Conservation (phyloP, 306 rosid species). For the Quercus glauca region DNA sequence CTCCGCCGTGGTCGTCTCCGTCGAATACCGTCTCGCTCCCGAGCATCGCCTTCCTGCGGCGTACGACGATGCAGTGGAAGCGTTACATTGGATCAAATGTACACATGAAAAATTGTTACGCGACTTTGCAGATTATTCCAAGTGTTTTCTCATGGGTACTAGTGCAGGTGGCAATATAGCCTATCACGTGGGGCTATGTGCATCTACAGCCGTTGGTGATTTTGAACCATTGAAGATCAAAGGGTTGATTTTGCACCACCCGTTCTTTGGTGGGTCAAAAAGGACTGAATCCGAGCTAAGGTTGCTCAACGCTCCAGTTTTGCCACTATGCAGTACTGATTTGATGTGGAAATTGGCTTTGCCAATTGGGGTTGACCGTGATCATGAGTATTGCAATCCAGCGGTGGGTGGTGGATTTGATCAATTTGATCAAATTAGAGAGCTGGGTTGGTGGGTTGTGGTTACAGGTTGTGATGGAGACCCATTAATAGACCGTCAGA, state of each 20-base stretch:
- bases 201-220: background rate
- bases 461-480: constrained; percentile 31
- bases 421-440: constrained; percentile 7
- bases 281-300: constrained; percentile 40
- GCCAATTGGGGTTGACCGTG: constrained; percentile 38
- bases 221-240: constrained; percentile 26
- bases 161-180: constrained; percentile 46
- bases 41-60: constrained; percentile 38
- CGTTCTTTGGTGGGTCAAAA: constrained; percentile 42
- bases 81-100: constrained; percentile 27
- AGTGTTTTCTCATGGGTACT: constrained; percentile 31
- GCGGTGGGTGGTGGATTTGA: background rate
- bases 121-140: constrained; percentile 24
- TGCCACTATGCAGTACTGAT: constrained; percentile 29
- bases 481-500: constrained; percentile 35
- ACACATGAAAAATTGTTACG: constrained; percentile 27
- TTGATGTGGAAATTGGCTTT: constrained; percentile 37
- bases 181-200: constrained; percentile 28
- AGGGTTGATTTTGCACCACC: constrained; percentile 46
- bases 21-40: constrained; percentile 36
- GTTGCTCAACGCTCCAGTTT: background rate
- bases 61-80: constrained; percentile 40
- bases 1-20: constrained; percentile 25
- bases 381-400: constrained; percentile 43
- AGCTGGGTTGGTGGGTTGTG: constrained; percentile 24